Percentiles rank a stretch among this genome's conserved stretches.
Evolutionary conservation across 371 early-diverging fungal species (phyloP).

Genomic region (Syncephalis plumigaleata): DNA sequence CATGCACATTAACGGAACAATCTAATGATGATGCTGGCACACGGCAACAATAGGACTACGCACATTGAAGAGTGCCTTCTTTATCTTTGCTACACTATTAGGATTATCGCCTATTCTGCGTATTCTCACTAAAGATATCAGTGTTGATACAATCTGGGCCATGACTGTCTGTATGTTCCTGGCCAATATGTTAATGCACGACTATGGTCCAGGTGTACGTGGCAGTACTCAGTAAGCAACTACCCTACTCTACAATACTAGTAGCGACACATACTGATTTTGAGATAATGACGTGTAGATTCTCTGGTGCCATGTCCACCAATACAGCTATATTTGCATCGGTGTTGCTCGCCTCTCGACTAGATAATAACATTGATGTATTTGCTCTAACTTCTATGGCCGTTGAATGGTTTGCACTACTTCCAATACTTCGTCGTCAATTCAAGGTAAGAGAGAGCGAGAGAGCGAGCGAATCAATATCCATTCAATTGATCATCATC

Average conservation of each 20-base stretch:
- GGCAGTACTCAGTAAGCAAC: slow-evolving; percentile 25
- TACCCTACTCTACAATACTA: neutral
- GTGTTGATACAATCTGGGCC: slow-evolving; percentile 90
- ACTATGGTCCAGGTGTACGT: slow-evolving; percentile 45
- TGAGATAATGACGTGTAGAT: slow-evolving; percentile 34
- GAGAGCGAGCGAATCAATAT: too few relatives aligned
- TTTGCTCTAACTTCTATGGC: slow-evolving; percentile 79
- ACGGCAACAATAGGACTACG: slow-evolving; percentile 17
- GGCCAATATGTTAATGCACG: slow-evolving; percentile 74
- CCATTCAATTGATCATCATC: neutral
- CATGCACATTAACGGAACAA: neutral
- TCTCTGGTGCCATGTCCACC: slow-evolving; percentile 82
- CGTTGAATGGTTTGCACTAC: slow-evolving; percentile 79
- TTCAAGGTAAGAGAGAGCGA: too few relatives aligned
- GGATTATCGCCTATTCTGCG: slow-evolving; percentile 82
- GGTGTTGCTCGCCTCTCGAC: slow-evolving; percentile 80
- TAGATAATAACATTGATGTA: slow-evolving; percentile 66
- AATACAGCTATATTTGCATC: slow-evolving; percentile 93
- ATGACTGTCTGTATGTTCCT: slow-evolving; percentile 66
- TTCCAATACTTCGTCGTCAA: slow-evolving; percentile 74
- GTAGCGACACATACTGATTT: slow-evolving; percentile 9
- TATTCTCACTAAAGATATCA: slow-evolving; percentile 80
- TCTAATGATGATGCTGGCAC: too few relatives aligned
- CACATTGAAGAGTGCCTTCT: slow-evolving; percentile 49
- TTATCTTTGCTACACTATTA: slow-evolving; percentile 61